phyloP scores from a whole-genome alignment of 164 flowering plant genomes.

The Sedum album region DNA sequence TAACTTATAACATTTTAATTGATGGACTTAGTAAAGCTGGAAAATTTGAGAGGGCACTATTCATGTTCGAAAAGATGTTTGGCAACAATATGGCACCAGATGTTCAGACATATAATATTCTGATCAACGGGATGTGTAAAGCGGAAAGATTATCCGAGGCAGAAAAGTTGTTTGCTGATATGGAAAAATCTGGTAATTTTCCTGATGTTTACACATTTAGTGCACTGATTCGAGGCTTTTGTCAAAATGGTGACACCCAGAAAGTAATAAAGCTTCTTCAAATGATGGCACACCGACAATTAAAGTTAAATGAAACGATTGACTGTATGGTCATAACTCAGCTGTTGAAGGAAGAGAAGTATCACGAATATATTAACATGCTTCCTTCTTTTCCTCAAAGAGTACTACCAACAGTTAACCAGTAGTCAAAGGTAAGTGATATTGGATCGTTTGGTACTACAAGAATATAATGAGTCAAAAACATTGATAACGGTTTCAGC shows the following conservation, averaged over 20 bases:
- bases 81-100: not conserved
- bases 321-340: not conserved
- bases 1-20: constrained; percentile 38
- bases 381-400: not conserved
- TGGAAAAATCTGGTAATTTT: not conserved
- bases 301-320: not conserved
- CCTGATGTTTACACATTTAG: not conserved
- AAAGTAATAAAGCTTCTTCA: not conserved
- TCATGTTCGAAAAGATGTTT: constrained; percentile 14
- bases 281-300: not conserved
- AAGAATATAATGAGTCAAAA: too few relatives aligned
- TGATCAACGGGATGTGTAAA: not conserved
- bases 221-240: not conserved
- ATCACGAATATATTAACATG: not conserved
- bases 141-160: not conserved
- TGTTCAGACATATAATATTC: not conserved
- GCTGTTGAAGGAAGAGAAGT: not conserved
- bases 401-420: too few relatives aligned
- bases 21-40: constrained; percentile 35
- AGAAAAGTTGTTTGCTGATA: not conserved
- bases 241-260: not conserved
- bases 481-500: too few relatives aligned
- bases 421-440: too few relatives aligned
- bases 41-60: constrained; percentile 31
- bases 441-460: too few relatives aligned